Evolutionary conservation across 1,284 basidiomycete species (phyloP), one percentile per base, ranked within the genome.

Genomic region (Trametes hirsuta): DNA sequence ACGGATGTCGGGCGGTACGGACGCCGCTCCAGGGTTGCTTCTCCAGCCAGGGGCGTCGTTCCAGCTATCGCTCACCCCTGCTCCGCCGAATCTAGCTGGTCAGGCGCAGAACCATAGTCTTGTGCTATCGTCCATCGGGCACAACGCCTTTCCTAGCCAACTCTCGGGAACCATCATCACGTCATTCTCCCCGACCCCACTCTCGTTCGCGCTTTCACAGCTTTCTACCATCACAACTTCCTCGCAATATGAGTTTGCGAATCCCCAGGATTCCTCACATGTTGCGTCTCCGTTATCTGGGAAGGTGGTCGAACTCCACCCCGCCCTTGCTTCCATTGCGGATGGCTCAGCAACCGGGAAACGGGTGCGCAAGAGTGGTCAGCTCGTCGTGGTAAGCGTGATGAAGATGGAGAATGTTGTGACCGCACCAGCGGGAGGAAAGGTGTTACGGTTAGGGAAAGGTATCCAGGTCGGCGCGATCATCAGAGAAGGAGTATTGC

Each of bases 361-460:
- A 4, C 22, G 35, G n/a, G 53, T 64, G 34, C 50, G 42, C 0
- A 12, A 71, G 55, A 77, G 77, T 4, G 76, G 78, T 15, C 61
- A 71, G 10, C 22, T 79, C 35, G 64, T 75, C 10, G 69, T 76
- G 9, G 51, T 80, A 39, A 77, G 74, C 48, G 73, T 75, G 25
- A 80, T 80, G 78, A 80, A 79, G 71, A 80, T 80, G 76, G 78
- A 80, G 63, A 78, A 67, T 53, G 69, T 71, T 4, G 63, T 80
- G 15, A 49, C n/a, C 21, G 42, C 57, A 12, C 42, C 54, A 8
- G 9, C 24, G 14, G 42, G 53, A 15, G 64, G 59, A 4, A 25
- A 49, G 15, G 55, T 59, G 9, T 30, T 35, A 25, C 53, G 50
- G 47, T 6, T 51, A 11, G 63, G 63, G 3, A 56, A 40, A 47